These are phyloP conservation scores for Daphne laureola DNA, from an alignment of 441 rosid genomes.

Conservation along the genomic window DNA sequence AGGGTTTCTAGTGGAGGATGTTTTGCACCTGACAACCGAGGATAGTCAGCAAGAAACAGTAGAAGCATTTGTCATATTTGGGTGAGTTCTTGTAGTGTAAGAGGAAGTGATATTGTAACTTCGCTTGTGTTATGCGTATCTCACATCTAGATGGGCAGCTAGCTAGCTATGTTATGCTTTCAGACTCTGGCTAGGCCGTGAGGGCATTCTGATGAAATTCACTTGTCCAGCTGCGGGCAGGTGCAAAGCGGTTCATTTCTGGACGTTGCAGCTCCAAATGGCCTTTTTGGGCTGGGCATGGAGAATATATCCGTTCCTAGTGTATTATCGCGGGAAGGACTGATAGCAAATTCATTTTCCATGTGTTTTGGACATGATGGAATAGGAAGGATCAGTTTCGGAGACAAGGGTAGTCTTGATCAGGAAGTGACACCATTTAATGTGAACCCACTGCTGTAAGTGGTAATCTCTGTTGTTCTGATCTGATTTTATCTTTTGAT, in stretches of 20 bases:
- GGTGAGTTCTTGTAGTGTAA: slow-evolving; percentile 37
- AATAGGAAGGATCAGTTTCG: slow-evolving; percentile 59
- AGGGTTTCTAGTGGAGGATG: slow-evolving; percentile 73
- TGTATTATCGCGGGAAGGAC: slow-evolving; percentile 47
- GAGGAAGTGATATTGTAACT: slow-evolving; percentile 3
- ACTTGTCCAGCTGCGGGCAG: slow-evolving; percentile 64
- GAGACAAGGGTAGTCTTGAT: slow-evolving; percentile 57
- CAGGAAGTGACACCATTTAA: slow-evolving; percentile 62
- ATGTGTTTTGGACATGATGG: slow-evolving; percentile 63
- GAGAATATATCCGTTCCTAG: slow-evolving; percentile 67
- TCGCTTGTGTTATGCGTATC: slow-evolving; percentile 1
- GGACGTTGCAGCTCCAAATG: slow-evolving; percentile 69
- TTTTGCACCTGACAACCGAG: slow-evolving; percentile 61
- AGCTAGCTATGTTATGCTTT: slow-evolving; percentile 5
- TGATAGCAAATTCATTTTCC: slow-evolving; percentile 56
- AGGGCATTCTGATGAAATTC: slow-evolving; percentile 20
- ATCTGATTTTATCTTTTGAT: slow-evolving; percentile 7
- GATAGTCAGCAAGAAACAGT: slow-evolving; percentile 37
- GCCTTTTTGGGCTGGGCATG: slow-evolving; percentile 62
- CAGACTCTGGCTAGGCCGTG: slow-evolving; percentile 16
- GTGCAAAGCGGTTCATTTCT: slow-evolving; percentile 67
- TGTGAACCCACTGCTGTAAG: slow-evolving; percentile 48
- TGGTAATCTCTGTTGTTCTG: slow-evolving; percentile 29
- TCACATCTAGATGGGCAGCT: slow-evolving; percentile 1
- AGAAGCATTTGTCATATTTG: slow-evolving; percentile 60